phyloP scores from a whole-genome alignment of 2,329 filamentous ascomycete species.

The Magnaporthales sp. region DNA sequence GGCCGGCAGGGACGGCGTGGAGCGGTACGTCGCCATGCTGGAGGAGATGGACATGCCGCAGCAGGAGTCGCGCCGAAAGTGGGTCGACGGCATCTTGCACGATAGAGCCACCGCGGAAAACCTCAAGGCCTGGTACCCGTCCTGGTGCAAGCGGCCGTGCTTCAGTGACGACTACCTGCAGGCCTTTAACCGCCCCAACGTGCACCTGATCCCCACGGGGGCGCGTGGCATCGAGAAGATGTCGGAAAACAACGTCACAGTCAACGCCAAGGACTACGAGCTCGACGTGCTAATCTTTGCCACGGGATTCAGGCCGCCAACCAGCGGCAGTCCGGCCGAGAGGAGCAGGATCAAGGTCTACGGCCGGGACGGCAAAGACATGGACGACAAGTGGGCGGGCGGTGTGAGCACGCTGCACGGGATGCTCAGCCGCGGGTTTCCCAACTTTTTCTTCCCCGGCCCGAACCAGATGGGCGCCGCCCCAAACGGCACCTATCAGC shows the following conservation, averaged over 20 bases:
- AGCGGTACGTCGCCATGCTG: not conserved
- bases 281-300: conserved; percentile 12
- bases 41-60: not conserved
- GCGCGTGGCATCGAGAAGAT: conserved; percentile 26
- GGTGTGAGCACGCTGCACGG: not conserved
- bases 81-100: conserved; percentile 39
- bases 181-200: conserved; percentile 49
- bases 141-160: conserved; percentile 54
- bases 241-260: conserved; percentile 37
- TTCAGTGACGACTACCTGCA: conserved; percentile 53
- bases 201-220: conserved; percentile 49
- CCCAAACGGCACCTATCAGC: not conserved
- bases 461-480: not conserved
- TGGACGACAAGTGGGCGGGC: not conserved
- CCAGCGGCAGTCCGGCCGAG: not conserved
- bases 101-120: conserved; percentile 39
- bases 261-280: conserved; percentile 38
- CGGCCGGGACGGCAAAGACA: not conserved
- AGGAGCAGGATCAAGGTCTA: not conserved
- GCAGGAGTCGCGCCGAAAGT: conserved; percentile 24
- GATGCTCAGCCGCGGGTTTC: not conserved
- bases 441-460: not conserved
- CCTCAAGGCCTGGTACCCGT: conserved; percentile 51
- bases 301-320: not conserved
- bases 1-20: not conserved